Base-by-base conservation (phyloP, 805 yeast genomes). In the Saturnispora dispora region DNA sequence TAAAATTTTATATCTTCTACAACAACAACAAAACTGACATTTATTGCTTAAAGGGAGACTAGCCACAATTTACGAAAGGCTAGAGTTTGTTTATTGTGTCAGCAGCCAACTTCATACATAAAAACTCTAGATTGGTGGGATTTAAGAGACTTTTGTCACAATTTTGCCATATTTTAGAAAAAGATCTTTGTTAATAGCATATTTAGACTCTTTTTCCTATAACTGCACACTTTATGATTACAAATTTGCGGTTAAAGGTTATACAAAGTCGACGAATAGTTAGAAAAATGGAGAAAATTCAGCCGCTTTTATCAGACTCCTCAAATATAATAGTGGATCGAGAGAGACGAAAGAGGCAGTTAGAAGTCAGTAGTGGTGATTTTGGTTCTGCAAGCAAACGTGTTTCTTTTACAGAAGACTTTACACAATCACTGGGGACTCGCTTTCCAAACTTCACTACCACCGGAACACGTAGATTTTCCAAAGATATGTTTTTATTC, bases 351-450 rank as follows among this genome's bases (percentile, higher is more conserved):
- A 28, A 46, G 27, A 37, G 42, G 17, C 43, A 46, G 15, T 15
- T 17, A 3, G 35, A 32, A 41, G 32, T 18, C 13, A 28, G 37
- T 17, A 17, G n/a, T 8, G 9, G 36, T 9, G 51, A 43, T 9
- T n/a, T 22, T 23, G 18, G 40, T 35, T 42, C 20, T 18, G 15
- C 47, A 1, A 49, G n/a, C 15, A 49, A 23, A 28, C 37, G 32
- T 10, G 18, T 33, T 9, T 36, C 45, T 4, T 23, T 27, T 20
- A 7, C 27, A 4, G 37, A 36, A 17, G 48, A 48, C n/a, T 27
- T 27, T 6, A 46, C 48, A 8, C 33, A 47, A 25, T 50, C 52
- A 20, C 25, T 50, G 25, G 48, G 48, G 9, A 6, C 52, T 9
- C 40, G 37, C n/a, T 45, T 30, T 13, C 52, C 52, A 3, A 11